phyloP scores from a whole-genome alignment of 345 rosid genomes.

The Syzygium grande region DNA sequence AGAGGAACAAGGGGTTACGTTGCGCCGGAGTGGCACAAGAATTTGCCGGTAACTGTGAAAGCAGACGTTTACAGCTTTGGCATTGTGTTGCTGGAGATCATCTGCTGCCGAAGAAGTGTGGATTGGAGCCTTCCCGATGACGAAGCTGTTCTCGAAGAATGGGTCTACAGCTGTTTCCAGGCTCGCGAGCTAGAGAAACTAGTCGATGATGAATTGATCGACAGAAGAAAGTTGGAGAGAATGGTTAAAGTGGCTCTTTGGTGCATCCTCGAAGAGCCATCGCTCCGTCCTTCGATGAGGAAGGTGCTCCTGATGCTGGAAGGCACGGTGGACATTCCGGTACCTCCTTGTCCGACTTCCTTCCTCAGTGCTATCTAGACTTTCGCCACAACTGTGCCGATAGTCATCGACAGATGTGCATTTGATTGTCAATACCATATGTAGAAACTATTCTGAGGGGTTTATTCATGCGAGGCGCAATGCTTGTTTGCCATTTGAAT shows the following conservation, averaged over 20 bases:
- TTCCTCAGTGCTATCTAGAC: conserved; percentile 6
- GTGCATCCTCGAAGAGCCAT: conserved; percentile 17
- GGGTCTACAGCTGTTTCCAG: conserved; percentile 15
- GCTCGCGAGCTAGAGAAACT: conserved; percentile 7
- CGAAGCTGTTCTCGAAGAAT: conserved; percentile 10
- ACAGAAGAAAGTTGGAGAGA: conserved; percentile 7
- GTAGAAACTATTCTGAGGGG: not conserved
- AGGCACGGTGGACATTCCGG: conserved; percentile 18
- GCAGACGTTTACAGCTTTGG: conserved; percentile 25
- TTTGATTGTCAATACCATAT: not conserved
- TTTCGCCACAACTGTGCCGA: not conserved
- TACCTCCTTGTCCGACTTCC: conserved; percentile 1
- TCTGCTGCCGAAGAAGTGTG: conserved; percentile 8
- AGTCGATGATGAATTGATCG: conserved; percentile 10
- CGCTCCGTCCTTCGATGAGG: conserved; percentile 9
- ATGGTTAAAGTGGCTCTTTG: conserved; percentile 20
- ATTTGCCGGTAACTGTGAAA: conserved; percentile 1
- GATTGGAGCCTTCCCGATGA: conserved; percentile 1
- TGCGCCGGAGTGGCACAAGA: conserved; percentile 22
- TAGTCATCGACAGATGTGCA: not conserved
- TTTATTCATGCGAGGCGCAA: not conserved
- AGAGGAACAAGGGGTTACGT: conserved; percentile 33
- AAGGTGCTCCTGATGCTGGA: conserved; percentile 19
- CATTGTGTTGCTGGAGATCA: conserved; percentile 17
- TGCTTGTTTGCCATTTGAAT: not conserved